Evolutionary conservation across 495 filamentous ascomycete genomes (phyloP), one percentile per base, ranked within the genome.

Genomic region (Bryoglossum gracile): DNA sequence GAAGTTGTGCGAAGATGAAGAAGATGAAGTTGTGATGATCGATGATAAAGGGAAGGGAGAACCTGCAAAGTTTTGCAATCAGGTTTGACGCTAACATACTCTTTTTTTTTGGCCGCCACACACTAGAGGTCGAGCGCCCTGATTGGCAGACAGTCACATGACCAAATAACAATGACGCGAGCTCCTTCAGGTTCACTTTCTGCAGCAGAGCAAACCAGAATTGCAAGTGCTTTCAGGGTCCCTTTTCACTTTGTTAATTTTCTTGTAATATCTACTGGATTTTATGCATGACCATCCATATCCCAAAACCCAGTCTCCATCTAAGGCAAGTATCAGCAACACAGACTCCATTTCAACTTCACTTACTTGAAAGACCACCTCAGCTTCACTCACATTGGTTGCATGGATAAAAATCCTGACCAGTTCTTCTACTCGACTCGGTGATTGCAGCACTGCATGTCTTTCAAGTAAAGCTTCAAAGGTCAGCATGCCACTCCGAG

Each of bases 281-380:
- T 13, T 30, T 30, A 30, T 30, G 26, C 13, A 5, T 30, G 38
- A 4, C 22, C 64, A 62, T 86, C 82, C 81, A 94, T 92, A 43
- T 89, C 80, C 89, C 89, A 94, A 66, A 95, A 94, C 1, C 77
- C 82, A 56, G 81, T 83, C 65, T 94, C 89, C 76, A 95, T 81
- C 78, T 94, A 23, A 14, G 21, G 9, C 40, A 40, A 13, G 38
- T 36, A 53, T 70, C 50, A 70, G 58, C 45, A 49, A 17, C 19
- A 11, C 26, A 13, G 16, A 18, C 33, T 43, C 33, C 36, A 48
- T 3, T 21, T 24, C 30, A 35, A 47, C 43, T 46, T 48, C 19
- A 42, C 32, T 43, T 13, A 16, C 36, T 53, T n/a, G n/a, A n/a
- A n/a, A n/a, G n/a, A n/a, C n/a, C n/a, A n/a, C n/a, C n/a, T n/a